Evolutionary conservation across 179 eudicot species (phyloP), one percentile per base, ranked within the genome.

Genomic region (Spergularia azorica): DNA sequence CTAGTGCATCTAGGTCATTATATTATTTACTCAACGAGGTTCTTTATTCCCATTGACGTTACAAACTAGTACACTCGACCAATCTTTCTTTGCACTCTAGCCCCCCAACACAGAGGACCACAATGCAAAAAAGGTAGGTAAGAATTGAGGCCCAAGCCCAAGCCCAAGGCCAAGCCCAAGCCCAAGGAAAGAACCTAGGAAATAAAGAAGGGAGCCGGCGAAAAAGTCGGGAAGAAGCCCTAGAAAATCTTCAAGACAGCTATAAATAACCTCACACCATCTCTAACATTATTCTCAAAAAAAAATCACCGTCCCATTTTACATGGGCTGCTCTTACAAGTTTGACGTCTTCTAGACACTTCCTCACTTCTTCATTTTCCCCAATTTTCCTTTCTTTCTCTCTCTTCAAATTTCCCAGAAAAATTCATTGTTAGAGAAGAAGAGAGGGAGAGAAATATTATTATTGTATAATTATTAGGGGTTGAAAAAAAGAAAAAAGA

Each of bases 341-440:
- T 60, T 79, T 48, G 82, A 79, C 82, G 82, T 79, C 46, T 79
- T 79, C 54, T 79, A 66, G 72, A 8, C 15, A 9, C 26, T 0
- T 9, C 9, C 32, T 26, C 10, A 3, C 51, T 3, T 51, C 6
- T 64, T 0, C 5, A 26, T 17, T 11, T 1, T 52, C 21, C 32
- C 32, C 32, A 26, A 58, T 18, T 61, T 50, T 16, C 0, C 2
- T 41, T 39, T 38, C 9, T 41, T 17, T n/a, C 71, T 50, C 69
- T 69, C 71, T 68, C 38, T 57, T 67, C 54, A 5, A 1, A 36
- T 58, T 67, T 21, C 26, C 43, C 15, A 14, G 6, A 8, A 41
- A 20, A 20, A 26, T 26, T 26, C 32, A 26, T 26, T 48, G 8
- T 15, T 20, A 16, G 0, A 66, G 63, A 17, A 57, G n/a, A 50